Percentiles rank a stretch among this genome's conserved stretches.
Conservation (phyloP, 1,139 yeast genomes). For the Pichia sp. region DNA sequence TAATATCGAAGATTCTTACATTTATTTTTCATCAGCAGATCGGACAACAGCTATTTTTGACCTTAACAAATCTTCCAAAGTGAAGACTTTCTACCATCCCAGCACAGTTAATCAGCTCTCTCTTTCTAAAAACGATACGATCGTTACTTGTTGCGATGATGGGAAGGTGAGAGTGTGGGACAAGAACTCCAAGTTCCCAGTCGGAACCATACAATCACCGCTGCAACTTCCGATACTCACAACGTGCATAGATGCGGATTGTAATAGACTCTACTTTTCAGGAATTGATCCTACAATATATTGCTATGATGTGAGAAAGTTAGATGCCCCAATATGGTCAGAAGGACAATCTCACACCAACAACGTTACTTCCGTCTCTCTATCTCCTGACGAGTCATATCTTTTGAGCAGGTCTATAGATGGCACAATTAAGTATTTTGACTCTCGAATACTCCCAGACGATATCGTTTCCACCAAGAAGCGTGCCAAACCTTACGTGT, state of each 20-base stretch:
- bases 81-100: conserved; percentile 46
- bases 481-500: conserved; percentile 39
- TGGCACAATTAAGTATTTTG: conserved; percentile 50
- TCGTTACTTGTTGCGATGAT: conserved; percentile 51
- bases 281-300: conserved; percentile 63
- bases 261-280: conserved; percentile 41
- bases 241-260: conserved; percentile 33
- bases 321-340: conserved; percentile 32
- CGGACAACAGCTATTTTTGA: conserved; percentile 49
- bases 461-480: conserved; percentile 20
- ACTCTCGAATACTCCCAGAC: conserved; percentile 35
- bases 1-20: conserved; percentile 27
- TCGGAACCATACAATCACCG: conserved; percentile 17
- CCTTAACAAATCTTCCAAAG: conserved; percentile 44
- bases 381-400: conserved; percentile 43
- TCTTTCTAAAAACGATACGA: conserved; percentile 18
- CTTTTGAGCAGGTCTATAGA: conserved; percentile 52
- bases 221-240: conserved; percentile 48
- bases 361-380: conserved; percentile 45
- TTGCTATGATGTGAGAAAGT: conserved; percentile 48
- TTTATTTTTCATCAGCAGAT: conserved; percentile 48
- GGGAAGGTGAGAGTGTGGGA: conserved; percentile 62
- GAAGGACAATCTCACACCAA: conserved; percentile 35
- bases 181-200: conserved; percentile 40
- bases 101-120: conserved; percentile 52